Evolutionary conservation across 1,284 basidiomycete species (phyloP), one percentile per base, ranked within the genome.

Genomic region (Flammula alnicola): DNA sequence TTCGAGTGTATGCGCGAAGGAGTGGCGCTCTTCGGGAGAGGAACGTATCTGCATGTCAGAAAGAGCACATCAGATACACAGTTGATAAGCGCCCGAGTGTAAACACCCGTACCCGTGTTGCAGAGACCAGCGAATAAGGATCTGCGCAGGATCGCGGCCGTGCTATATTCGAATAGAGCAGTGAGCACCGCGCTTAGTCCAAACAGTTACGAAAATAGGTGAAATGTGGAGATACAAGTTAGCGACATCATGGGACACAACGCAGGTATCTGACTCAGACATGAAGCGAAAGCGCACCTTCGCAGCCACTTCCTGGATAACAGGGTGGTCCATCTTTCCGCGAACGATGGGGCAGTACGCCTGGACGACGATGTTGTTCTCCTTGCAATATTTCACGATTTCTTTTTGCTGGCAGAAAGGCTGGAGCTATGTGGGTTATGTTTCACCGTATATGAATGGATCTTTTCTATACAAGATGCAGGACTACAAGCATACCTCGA

Each of bases 81-180:
- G 26, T 12, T 11, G 3, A 9, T 1, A 17, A 5, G 8, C n/a
- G n/a, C n/a, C n/a, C 3, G 10, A 23, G 33, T 37, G 3, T 41
- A 38, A 35, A 17, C 41, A 44, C n/a, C 56, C 58, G 33, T 58
- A 90, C 84, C 88, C 88, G 63, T 83, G 84, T 65, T 94, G 92
- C 37, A 94, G 69, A 39, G 86, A 91, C 91, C 91, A 94, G 10
- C 92, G 79, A 51, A 94, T 70, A 23, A 94, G 75, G 40, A 95
- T 76, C 60, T 93, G 92, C 1, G 87, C 84, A 10, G 82, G 77
- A 46, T 83, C 79, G 33, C 77, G 74, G 14, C 61, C 63, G 54
- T 81, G 63, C 81, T 85, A 44, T 39, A 25, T 20, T 19, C 41
- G 31, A 36, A 23, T 22, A 23, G n/a, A 22, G 14, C 31, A 45